Evolutionary conservation across 352 stramenopile species (phyloP), one percentile per base, ranked within the genome.

Genomic region (Phytophthora europaea): DNA sequence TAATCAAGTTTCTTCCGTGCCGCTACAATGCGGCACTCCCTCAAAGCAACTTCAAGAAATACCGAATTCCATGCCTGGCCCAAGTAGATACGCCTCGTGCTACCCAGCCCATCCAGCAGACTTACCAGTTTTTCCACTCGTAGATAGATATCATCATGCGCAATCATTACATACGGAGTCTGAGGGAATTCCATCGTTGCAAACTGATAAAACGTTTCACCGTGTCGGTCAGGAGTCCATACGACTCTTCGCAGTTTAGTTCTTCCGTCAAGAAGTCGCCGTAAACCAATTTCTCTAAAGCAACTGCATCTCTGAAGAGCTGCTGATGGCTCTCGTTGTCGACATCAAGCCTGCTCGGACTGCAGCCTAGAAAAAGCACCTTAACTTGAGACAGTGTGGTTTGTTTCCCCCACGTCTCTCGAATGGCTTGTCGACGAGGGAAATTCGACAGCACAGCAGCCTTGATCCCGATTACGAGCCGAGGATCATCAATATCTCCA

Each of bases 61-160:
- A 45, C 48, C 38, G 55, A 43, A 6, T 20, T 36, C 40, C 55
- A 57, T 3, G 43, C 23, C 62, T 75, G 55, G 34, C 56, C 38
- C 33, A 48, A 16, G 34, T 72, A 51, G 28, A 61, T 8, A 13
- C 54, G 20, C n/a, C 53, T 47, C 63, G 33, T 38, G 53, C n/a
- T 38, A 1, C 36, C 62, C 8, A 52, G 22, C 10, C 36, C 34
- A 9, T 40, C n/a, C 0, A 75, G 38, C 7, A 59, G 18, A 0
- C 31, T n/a, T 0, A 54, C 23, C 4, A 75, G 9, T 8, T 48
- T 43, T 23, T 87, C 73, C 0, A 83, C 53, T 15, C 79, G 70
- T 7, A 91, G 40, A 55, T 87, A 89, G n/a, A 91, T 74, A 53
- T 91, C 83, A 43, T 91, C 83, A 70, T 91, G 82, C 10, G 73